A percentile compares a stretch with the other conserved stretches of the same genome.
Conservation (phyloP, 352 stramenopile genomes). For the Phytophthora cactorum region DNA sequence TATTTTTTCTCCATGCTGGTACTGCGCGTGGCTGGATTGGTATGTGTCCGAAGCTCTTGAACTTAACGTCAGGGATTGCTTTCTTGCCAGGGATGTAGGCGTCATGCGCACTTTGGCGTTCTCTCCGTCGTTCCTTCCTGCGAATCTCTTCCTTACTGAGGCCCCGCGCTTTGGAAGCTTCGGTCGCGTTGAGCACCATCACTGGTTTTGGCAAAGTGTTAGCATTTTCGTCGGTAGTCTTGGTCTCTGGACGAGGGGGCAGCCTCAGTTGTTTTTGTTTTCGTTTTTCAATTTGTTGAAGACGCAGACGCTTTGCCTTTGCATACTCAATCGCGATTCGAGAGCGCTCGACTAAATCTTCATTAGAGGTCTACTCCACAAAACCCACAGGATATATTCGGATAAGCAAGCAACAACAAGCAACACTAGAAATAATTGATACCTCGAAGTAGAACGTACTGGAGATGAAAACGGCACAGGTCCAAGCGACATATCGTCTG, state of each 20-base stretch:
- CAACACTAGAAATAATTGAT: not conserved
- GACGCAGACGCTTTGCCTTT: constrained; percentile 54
- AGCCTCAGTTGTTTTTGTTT: constrained; percentile 44
- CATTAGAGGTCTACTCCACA: constrained; percentile 39
- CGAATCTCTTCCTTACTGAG: constrained; percentile 58
- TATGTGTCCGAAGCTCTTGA: constrained; percentile 75
- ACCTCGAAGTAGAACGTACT: constrained; percentile 22
- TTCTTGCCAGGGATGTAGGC: constrained; percentile 53
- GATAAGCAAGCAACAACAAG: constrained; percentile 5
- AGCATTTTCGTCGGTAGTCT: constrained; percentile 10
- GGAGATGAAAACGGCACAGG: constrained; percentile 28
- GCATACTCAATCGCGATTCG: constrained; percentile 61
- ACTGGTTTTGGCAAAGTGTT: constrained; percentile 14
- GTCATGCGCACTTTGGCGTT: constrained; percentile 61
- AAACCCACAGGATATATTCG: not conserved
- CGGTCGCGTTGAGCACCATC: constrained; percentile 51
- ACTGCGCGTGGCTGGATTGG: constrained; percentile 67
- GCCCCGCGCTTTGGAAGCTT: constrained; percentile 57
- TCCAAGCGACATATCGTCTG: constrained; percentile 13
- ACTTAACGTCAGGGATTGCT: constrained; percentile 59
- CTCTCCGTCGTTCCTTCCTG: constrained; percentile 38
- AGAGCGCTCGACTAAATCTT: constrained; percentile 59
- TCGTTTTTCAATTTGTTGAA: constrained; percentile 50
- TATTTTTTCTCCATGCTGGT: constrained; percentile 63
- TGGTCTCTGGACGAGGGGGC: constrained; percentile 49